Evolutionary conservation across 1,284 basidiomycete species (phyloP), one percentile per base, ranked within the genome.

Genomic region (Rhizopogon parksii): DNA sequence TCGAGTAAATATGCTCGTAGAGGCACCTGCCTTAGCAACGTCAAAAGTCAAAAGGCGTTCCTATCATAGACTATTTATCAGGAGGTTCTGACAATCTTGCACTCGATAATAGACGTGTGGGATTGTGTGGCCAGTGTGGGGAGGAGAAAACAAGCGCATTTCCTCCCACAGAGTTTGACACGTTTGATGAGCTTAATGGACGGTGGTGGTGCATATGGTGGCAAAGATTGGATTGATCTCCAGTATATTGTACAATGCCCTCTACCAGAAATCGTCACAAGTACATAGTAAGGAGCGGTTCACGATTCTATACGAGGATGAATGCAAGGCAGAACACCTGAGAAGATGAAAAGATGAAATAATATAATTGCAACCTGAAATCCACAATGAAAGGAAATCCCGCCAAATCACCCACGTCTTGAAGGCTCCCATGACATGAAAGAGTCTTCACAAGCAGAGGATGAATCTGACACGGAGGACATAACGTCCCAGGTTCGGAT

Each of bases 341-440:
- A 55, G 34, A 40, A 24, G 38, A 52, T 35, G 49, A 55, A 36
- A 40, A 24, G 38, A 52, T 35, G 49, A 30, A 46, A 42, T 37
- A 34, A 43, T 43, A 7, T 14, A 12, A 32, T 24, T 24, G 8
- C 21, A 40, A 40, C 21, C 38, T 42, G 46, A 39, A 21, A 34
- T 7, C 50, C 9, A 27, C 25, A 30, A 35, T 6, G 7, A 21
- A 30, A 30, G 47, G 14, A 45, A 19, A 24, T 4, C 14, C 6
- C 7, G 5, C 24, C 38, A 38, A 37, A 39, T 56, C 50, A 65
- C 36, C 51, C 36, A 48, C 64, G 67, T 37, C 61, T 60, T 34
- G 67, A 57, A 25, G 71, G 70, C 53, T 71, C 67, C 75, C 73
- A 76, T 39, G 69, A 71, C 72, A 74, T 75, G 54, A 77, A 74